Evolutionary conservation across 2,329 filamentous ascomycete species (phyloP).

Genomic region (Fusarium nisikadoi): DNA sequence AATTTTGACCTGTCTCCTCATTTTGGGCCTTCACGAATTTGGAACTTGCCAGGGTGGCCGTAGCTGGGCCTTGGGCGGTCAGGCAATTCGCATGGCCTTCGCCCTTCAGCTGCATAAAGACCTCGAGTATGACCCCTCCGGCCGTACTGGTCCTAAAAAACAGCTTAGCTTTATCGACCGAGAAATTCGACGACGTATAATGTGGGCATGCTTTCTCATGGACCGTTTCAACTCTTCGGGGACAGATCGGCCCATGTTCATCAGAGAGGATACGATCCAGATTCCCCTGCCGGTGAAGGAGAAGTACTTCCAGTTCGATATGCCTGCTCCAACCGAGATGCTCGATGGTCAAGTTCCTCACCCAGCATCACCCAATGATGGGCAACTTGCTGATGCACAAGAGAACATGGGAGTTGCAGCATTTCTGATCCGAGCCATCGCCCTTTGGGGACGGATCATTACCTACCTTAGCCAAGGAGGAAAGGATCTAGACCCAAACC

Average conservation of each 20-base stretch:
- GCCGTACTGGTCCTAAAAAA: constrained; percentile 67
- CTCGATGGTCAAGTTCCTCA: constrained; percentile 77
- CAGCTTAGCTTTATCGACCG: constrained; percentile 90
- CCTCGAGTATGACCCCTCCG: constrained; percentile 81
- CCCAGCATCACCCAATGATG: constrained; percentile 70
- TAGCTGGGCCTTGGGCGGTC: constrained; percentile 95
- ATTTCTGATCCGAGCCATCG: constrained; percentile 86
- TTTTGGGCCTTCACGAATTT: constrained; percentile 93
- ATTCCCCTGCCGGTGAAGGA: constrained; percentile 94
- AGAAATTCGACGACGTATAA: constrained; percentile 90
- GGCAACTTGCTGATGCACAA: constrained; percentile 71
- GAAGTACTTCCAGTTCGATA: constrained; percentile 88
- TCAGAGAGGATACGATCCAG: constrained; percentile 87
- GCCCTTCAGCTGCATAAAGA: constrained; percentile 94
- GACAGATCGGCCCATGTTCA: constrained; percentile 89
- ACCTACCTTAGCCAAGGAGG: constrained; percentile 92
- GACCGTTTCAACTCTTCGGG: constrained; percentile 97
- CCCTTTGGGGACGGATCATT: constrained; percentile 90
- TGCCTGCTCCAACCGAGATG: constrained; percentile 86
- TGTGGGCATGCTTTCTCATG: constrained; percentile 99
- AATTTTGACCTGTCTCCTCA: constrained; percentile 87
- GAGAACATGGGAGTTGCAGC: constrained; percentile 95
- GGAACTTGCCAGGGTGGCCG: constrained; percentile 95
- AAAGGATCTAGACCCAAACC: constrained; percentile 78
- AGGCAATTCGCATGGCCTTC: constrained; percentile 97